phyloP scores from a whole-genome alignment of 495 filamentous ascomycete genomes.

The Penicillium parvum region DNA sequence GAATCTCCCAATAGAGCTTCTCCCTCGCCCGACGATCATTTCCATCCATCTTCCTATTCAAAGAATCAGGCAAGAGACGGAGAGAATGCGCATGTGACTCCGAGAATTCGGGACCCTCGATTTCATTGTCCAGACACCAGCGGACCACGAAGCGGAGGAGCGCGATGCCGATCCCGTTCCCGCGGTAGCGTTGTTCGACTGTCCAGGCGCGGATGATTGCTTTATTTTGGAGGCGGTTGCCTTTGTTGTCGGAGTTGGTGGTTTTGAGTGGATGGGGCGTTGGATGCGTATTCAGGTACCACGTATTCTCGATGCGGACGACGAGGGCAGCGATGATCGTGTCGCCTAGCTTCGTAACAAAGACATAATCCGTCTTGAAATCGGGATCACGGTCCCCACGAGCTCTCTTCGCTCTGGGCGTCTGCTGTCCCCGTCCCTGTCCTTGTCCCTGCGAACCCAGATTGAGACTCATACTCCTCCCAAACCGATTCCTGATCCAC shows the following conservation, averaged over 20 bases:
- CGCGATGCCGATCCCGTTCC: slow-evolving; percentile 61
- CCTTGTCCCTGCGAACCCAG: no score
- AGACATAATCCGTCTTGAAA: slow-evolving; percentile 25
- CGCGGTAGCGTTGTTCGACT: slow-evolving; percentile 60
- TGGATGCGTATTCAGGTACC: background rate
- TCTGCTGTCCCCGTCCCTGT: background rate
- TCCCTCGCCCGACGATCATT: background rate
- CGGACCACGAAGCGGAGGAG: slow-evolving; percentile 64
- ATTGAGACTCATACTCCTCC: no score
- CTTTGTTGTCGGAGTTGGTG: background rate
- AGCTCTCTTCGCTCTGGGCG: background rate
- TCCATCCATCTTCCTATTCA: slow-evolving; percentile 2
- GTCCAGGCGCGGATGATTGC: slow-evolving; percentile 70
- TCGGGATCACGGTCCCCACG: background rate
- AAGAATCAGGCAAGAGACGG: slow-evolving; percentile 4
- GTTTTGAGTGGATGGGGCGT: background rate
- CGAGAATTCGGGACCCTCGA: slow-evolving; percentile 56
- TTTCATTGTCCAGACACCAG: slow-evolving; percentile 52
- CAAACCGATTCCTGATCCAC: slow-evolving; percentile 1
- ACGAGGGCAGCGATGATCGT: slow-evolving; percentile 52
- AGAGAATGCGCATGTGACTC: slow-evolving; percentile 61
- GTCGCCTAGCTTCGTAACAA: slow-evolving; percentile 48
- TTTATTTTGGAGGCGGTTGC: background rate
- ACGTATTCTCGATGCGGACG: slow-evolving; percentile 32
- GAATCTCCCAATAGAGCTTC: background rate